phyloP scores from a whole-genome alignment of 1,284 basidiomycete genomes.

The Ganoderma multipileum region DNA sequence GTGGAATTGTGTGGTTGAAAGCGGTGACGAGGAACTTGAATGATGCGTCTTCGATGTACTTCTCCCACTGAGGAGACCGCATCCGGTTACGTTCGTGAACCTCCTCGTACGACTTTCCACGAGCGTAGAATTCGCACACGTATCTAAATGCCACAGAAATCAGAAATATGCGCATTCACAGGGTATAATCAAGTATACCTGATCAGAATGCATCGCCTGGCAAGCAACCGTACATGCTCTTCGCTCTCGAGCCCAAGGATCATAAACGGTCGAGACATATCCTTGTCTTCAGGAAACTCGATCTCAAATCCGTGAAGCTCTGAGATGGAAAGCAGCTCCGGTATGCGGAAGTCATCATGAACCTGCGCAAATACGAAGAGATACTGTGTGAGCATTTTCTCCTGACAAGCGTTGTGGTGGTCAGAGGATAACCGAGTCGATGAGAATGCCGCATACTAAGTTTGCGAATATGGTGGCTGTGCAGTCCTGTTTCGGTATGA shows the following conservation, averaged over 20 bases:
- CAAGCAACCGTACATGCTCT: slow-evolving; percentile 77
- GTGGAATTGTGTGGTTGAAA: slow-evolving; percentile 79
- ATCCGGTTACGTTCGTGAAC: slow-evolving; percentile 67
- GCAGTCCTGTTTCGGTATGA: neutral
- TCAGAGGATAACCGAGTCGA: neutral
- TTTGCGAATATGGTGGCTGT: neutral
- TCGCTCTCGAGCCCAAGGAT: slow-evolving; percentile 74
- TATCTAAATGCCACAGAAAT: slow-evolving; percentile 56
- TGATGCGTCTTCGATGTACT: slow-evolving; percentile 68
- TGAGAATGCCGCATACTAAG: too few relatives aligned
- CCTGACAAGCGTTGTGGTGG: neutral
- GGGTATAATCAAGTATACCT: slow-evolving; percentile 55
- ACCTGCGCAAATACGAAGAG: slow-evolving; percentile 82
- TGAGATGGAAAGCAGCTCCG: slow-evolving; percentile 77
- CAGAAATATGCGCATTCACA: slow-evolving; percentile 1
- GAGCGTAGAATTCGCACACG: slow-evolving; percentile 79
- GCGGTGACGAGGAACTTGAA: slow-evolving; percentile 86
- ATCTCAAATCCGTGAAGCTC: slow-evolving; percentile 70
- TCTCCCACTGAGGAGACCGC: slow-evolving; percentile 61
- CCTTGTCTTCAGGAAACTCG: slow-evolving; percentile 53
- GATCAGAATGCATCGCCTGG: slow-evolving; percentile 83
- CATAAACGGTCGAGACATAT: slow-evolving; percentile 77
- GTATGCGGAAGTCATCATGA: slow-evolving; percentile 82
- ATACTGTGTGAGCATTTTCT: slow-evolving; percentile 48
- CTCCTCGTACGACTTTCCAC: slow-evolving; percentile 70